Conservation (phyloP, 495 filamentous ascomycete species). For the Penicillium flavigenum region DNA sequence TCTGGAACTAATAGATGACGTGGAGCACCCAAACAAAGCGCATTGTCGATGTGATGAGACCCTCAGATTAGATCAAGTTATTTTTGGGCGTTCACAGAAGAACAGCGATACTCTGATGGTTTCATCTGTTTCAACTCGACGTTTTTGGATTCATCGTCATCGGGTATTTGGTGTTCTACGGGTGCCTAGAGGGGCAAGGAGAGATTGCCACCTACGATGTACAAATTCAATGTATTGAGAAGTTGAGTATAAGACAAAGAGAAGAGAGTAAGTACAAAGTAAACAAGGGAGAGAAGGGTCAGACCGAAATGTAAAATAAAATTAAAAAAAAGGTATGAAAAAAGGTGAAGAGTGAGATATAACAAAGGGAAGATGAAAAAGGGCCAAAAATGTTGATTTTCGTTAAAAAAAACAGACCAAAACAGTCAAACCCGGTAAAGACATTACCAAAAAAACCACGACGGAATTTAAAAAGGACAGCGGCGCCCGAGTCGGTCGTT, state of each 20-base stretch:
- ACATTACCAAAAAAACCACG: conserved; percentile 19
- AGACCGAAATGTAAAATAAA: conserved; percentile 2
- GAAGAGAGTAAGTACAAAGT: neutral
- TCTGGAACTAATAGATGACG: neutral
- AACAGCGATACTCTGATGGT: conserved; percentile 45
- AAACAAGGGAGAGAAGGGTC: neutral
- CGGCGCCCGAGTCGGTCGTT: conserved; percentile 18
- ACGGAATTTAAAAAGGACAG: conserved; percentile 36
- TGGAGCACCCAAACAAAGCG: neutral
- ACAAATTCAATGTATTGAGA: conserved; percentile 2
- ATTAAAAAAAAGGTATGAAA: neutral
- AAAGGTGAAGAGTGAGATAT: conserved; percentile 1
- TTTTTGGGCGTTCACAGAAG: conserved; percentile 48
- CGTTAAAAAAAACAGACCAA: conserved; percentile 12
- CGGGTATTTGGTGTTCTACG: conserved; percentile 4
- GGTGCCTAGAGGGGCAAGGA: conserved; percentile 4
- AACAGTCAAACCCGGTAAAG: conserved; percentile 15
- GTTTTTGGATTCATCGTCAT: conserved; percentile 47
- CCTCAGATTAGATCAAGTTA: conserved; percentile 62
- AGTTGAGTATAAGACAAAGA: conserved; percentile 7
- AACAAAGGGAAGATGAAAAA: conserved; percentile 11
- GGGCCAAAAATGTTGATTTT: conserved; percentile 20
- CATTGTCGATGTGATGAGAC: conserved; percentile 3
- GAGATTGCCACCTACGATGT: conserved; percentile 5
- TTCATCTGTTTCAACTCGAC: conserved; percentile 36